Percentiles rank a stretch among this genome's conserved stretches.
These are phyloP conservation scores for Castanea mollissima DNA, from an alignment of 306 rosid species.

Conservation along the genomic window DNA sequence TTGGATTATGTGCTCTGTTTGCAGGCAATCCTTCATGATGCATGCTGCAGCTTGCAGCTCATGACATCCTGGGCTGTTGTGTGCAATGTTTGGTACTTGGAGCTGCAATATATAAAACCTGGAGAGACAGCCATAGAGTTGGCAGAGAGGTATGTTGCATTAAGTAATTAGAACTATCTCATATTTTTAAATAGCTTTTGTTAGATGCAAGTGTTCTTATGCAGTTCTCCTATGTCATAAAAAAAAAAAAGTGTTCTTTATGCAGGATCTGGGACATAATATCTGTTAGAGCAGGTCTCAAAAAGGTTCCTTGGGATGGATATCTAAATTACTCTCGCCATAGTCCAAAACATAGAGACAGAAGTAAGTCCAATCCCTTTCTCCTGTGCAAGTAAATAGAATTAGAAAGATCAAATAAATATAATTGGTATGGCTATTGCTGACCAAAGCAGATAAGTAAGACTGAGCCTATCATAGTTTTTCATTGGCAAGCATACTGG, in stretches of 20 bases:
- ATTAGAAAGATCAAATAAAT: no score
- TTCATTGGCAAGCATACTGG: no score
- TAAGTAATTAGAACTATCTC: constrained; percentile 6
- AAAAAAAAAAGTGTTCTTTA: no score
- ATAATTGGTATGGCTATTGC: background rate
- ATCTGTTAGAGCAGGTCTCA: constrained; percentile 82
- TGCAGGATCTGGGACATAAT: constrained; percentile 88
- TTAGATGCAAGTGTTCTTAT: background rate
- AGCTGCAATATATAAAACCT: constrained; percentile 77
- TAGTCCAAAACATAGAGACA: constrained; percentile 78
- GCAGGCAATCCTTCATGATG: constrained; percentile 88
- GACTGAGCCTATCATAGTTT: no score
- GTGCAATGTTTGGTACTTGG: constrained; percentile 96
- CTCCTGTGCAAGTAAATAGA: background rate
- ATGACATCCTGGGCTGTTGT: constrained; percentile 99
- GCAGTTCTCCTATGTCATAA: no score
- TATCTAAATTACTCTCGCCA: constrained; percentile 89
- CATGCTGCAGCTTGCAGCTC: constrained; percentile 71
- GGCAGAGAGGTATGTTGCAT: constrained; percentile 69
- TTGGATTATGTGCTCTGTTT: constrained; percentile 10
- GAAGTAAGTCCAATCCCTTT: constrained; percentile 42
- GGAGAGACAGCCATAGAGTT: constrained; percentile 94
- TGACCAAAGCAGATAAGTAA: no score
- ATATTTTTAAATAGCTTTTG: background rate
- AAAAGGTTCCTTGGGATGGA: constrained; percentile 97